Base-by-base conservation (phyloP, 805 yeast species). In the Ogataea paraovalis region DNA sequence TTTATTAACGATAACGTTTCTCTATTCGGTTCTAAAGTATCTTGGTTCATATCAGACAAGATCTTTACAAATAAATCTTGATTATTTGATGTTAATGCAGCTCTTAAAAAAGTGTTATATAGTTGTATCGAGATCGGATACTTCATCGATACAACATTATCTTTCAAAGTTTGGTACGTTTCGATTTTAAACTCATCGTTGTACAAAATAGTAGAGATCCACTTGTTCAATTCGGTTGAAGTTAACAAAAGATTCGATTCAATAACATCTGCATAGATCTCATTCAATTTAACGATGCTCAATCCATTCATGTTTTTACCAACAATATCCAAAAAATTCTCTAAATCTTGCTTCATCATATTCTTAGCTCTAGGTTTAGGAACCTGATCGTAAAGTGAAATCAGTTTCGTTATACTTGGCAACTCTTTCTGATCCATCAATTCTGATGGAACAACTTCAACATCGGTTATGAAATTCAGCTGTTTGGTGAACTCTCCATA, bases 351-450 rank as follows among this genome's bases (percentile, higher is more conserved):
- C 18, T 55, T 44, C 37, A 51, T 39, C 20, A 59, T 44, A 25
- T 51, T 54, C 12, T 41, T 28, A 4, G 54, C 48, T 40, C 60
- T 52, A 13, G 62, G 61, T 37, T 40, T 30, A 2, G 61, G 61
- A 13, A 59, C 39, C 14, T 50, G 30, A n/a, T 49, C 38, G 43
- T 57, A 59, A 16, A 51, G 44, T 14, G 45, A 48, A 28, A 51
- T 21, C 22, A 55, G 37, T 7, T 36, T 42, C 9, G 36, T 42
- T 6, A 44, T 27, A 8, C 23, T 23, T 9, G 14, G 20, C 2
- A 12, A 14, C 2, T 42, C 39, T n/a, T 20, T 16, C 6, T 22
- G 39, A 21, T 27, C 34, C 18, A 18, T n/a, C 20, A 22, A 42
- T 23, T 23, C 42, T 12, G 34, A 25, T 9, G 22, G 23, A n/a